Conservation (phyloP, 768 basidiomycete genomes). For the Lactarius indigo region DNA sequence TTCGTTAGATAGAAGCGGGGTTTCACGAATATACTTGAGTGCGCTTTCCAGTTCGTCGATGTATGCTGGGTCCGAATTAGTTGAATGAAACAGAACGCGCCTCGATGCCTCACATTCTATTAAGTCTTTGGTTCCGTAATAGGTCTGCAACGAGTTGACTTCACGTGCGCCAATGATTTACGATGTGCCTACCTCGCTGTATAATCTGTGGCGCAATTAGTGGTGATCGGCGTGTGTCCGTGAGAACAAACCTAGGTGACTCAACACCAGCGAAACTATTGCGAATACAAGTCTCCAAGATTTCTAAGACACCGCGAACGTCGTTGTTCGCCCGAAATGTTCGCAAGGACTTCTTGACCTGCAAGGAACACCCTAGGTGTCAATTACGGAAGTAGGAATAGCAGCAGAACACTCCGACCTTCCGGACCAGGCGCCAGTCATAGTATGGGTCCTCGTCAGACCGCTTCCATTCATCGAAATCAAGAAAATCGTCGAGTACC, state of each 20-base stretch:
- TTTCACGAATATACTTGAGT: conserved; percentile 70
- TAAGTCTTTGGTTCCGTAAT: conserved; percentile 83
- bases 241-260: conserved; percentile 54
- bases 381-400: background rate
- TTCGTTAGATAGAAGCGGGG: conserved; percentile 69
- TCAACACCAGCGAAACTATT: conserved; percentile 94
- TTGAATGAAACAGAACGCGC: conserved; percentile 16
- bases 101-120: conserved; percentile 63
- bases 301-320: conserved; percentile 80
- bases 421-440: conserved; percentile 83
- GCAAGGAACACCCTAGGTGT: background rate
- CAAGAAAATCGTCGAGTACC: conserved; percentile 74
- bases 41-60: conserved; percentile 73
- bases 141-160: conserved; percentile 55
- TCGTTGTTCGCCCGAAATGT: conserved; percentile 73
- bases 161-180: background rate
- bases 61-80: conserved; percentile 51
- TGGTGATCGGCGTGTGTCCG: conserved; percentile 10
- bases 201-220: conserved; percentile 51
- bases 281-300: conserved; percentile 86
- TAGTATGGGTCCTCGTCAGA: conserved; percentile 86
- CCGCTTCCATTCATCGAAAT: conserved; percentile 89
- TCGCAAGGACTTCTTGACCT: conserved; percentile 74
- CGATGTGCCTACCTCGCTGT: conserved; percentile 63
- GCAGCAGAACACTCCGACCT: conserved; percentile 41